These are phyloP conservation scores for Arthrobotrys sphaeroides DNA, from an alignment of 2,329 filamentous ascomycete genomes.

Conservation along the genomic window DNA sequence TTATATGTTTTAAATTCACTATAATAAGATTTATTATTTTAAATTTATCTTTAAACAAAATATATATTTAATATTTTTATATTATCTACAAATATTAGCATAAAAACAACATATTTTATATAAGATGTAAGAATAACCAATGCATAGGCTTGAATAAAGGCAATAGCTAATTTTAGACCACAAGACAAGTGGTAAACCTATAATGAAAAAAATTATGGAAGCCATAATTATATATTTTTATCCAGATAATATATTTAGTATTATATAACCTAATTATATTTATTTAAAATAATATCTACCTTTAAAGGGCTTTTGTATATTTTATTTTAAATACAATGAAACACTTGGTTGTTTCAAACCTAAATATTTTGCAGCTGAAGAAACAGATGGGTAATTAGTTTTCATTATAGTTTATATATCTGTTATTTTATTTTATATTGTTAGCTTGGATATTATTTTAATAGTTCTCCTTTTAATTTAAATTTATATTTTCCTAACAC, in stretches of 20 bases:
- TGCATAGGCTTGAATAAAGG: not conserved
- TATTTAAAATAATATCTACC: not conserved
- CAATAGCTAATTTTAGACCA: conserved; percentile 10
- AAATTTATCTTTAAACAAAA: conserved; percentile 23
- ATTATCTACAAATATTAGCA: conserved; percentile 16
- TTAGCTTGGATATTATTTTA: conserved; percentile 13
- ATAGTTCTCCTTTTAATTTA: conserved; percentile 7
- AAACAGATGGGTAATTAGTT: conserved; percentile 4
- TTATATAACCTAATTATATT: not conserved
- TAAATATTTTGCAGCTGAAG: conserved; percentile 5
- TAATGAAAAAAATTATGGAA: conserved; percentile 5
- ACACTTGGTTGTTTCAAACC: not conserved
- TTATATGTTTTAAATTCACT: conserved; percentile 25
- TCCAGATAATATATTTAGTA: not conserved
- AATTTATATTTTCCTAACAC: conserved; percentile 5
- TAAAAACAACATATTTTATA: not conserved
- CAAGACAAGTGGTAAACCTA: conserved; percentile 11
- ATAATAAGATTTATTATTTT: conserved; percentile 22
- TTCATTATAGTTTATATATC: conserved; percentile 1
- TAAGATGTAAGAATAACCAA: conserved; percentile 2
- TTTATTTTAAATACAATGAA: not conserved
- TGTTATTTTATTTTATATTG: conserved; percentile 4
- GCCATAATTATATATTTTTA: not conserved
- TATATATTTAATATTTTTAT: conserved; percentile 41
- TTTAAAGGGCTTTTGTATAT: conserved; percentile 5